Conservation (phyloP, 257 asterid species). For the Leonotis leonurus region DNA sequence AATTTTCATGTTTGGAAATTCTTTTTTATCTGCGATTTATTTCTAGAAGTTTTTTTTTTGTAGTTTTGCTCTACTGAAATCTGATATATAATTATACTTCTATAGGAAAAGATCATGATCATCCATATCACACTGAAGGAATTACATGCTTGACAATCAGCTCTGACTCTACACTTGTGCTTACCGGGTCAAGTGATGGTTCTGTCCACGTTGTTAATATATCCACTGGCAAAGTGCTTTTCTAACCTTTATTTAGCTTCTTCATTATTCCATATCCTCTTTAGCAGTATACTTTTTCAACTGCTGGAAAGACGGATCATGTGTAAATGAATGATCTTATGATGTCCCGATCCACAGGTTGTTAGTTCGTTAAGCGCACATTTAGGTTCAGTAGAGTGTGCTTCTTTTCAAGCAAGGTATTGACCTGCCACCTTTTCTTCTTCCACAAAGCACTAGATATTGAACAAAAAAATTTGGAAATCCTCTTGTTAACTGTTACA, state of each 20-base stretch:
- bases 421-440: constrained; percentile 14
- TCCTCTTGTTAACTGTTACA: neutral
- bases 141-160: constrained; percentile 73
- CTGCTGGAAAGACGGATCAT: neutral
- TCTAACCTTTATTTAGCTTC: neutral
- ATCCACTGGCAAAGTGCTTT: constrained; percentile 62
- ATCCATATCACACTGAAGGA: constrained; percentile 76
- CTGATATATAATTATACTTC: neutral
- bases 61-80: neutral
- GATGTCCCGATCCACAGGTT: constrained; percentile 43
- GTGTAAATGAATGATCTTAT: neutral
- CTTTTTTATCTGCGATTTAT: neutral
- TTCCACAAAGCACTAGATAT: neutral
- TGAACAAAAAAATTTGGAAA: neutral
- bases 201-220: constrained; percentile 68
- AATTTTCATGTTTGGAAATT: too few relatives aligned
- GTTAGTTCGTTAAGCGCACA: constrained; percentile 65
- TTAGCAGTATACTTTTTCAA: neutral
- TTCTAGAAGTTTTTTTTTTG: neutral
- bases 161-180: constrained; percentile 72
- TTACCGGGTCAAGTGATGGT: constrained; percentile 74
- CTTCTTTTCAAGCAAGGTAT: constrained; percentile 69
- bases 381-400: constrained; percentile 84
- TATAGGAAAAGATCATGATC: constrained; percentile 51
- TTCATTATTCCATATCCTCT: neutral